Evolutionary conservation across 805 yeast genomes (phyloP).

Genomic region (Saccharomyces jurei): DNA sequence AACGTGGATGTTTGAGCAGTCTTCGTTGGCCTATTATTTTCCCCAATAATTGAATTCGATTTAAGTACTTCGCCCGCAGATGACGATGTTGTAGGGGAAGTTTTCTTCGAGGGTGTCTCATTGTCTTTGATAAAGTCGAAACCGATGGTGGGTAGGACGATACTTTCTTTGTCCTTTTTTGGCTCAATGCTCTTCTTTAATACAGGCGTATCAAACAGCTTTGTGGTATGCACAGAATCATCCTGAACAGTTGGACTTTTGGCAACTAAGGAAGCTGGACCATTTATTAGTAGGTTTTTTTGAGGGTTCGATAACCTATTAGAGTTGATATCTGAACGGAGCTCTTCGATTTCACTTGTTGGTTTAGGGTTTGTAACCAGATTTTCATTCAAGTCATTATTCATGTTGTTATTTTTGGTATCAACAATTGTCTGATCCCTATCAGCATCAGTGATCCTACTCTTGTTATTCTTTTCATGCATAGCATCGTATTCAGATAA

Average conservation of each 20-base stretch:
- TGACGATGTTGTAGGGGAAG: not conserved
- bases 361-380: not conserved
- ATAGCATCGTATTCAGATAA: slow-evolving; percentile 18
- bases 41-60: not conserved
- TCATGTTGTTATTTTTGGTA: not conserved
- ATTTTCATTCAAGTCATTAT: not conserved
- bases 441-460: not conserved
- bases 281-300: slow-evolving; percentile 11
- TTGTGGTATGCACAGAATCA: not conserved
- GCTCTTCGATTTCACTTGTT: not conserved
- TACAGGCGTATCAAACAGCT: not conserved
- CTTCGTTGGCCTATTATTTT: not conserved
- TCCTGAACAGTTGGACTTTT: not conserved
- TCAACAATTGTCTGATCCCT: not conserved
- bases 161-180: slow-evolving; percentile 2
- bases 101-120: slow-evolving; percentile 16
- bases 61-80: not conserved
- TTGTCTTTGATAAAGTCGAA: slow-evolving; percentile 25
- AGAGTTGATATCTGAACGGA: not conserved
- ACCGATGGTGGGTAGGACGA: slow-evolving; percentile 23
- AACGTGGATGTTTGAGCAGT: not conserved
- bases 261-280: not conserved
- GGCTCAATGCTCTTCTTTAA: not conserved
- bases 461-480: slow-evolving; percentile 4
- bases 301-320: slow-evolving; percentile 10